A percentile compares a stretch with the other conserved stretches of the same genome.
Conservation (phyloP, 208 protist species). For the Sergeia podlipaevii region DNA sequence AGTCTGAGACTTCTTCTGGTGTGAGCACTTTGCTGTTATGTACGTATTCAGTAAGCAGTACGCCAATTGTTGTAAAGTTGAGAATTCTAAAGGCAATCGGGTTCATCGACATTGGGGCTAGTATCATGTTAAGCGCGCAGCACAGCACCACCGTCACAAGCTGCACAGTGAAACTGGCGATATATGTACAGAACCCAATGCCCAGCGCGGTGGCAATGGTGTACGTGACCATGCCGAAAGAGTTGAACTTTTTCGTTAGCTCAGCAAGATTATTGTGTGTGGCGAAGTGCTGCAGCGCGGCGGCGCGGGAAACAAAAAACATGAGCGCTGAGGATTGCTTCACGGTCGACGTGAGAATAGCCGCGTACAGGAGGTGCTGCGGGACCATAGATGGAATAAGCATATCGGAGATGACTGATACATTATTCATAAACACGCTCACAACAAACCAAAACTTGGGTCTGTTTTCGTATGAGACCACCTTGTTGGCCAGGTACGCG, state of each 20-base stretch:
- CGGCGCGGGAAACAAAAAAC: constrained; percentile 76
- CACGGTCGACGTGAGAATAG: constrained; percentile 69
- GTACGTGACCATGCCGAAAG: constrained; percentile 80
- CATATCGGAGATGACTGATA: constrained; percentile 79
- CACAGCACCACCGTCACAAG: constrained; percentile 62
- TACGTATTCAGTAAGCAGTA: constrained; percentile 53
- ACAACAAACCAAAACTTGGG: constrained; percentile 89
- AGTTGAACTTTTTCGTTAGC: constrained; percentile 89
- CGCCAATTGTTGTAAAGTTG: constrained; percentile 60
- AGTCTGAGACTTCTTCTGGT: constrained; percentile 47
- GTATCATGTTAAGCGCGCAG: constrained; percentile 53
- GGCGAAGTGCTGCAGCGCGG: constrained; percentile 81
- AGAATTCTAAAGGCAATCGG: constrained; percentile 73
- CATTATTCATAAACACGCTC: constrained; percentile 73
- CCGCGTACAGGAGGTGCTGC: constrained; percentile 60
- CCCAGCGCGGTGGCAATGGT: constrained; percentile 67
- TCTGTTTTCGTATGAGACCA: constrained; percentile 84
- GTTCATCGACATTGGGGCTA: constrained; percentile 60
- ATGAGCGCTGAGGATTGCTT: constrained; percentile 82
- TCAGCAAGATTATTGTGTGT: constrained; percentile 74
- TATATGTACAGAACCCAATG: constrained; percentile 65
- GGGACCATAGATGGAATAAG: constrained; percentile 59
- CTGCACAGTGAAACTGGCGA: constrained; percentile 67
- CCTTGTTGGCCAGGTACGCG: constrained; percentile 78
- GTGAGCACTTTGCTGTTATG: constrained; percentile 35